phyloP scores from a whole-genome alignment of 192 early-diverging fungal genomes.

The Linderina pennispora region DNA sequence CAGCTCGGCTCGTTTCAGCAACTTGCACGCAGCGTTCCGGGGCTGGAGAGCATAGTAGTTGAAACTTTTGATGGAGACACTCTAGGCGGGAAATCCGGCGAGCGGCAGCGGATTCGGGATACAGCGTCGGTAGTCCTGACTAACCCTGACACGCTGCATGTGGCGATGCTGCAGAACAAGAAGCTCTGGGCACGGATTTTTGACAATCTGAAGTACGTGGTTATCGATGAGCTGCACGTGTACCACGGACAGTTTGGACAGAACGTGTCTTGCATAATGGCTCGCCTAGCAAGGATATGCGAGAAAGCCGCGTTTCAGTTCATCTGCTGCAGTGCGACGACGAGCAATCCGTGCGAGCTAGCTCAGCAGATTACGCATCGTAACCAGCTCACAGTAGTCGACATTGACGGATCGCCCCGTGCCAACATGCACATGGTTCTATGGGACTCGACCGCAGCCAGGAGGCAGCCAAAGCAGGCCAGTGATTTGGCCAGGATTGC shows the following conservation, averaged over 20 bases:
- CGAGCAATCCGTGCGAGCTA: slow-evolving; percentile 48
- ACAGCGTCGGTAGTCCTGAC: slow-evolving; percentile 62
- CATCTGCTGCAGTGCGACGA: slow-evolving; percentile 70
- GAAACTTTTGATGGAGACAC: slow-evolving; percentile 63
- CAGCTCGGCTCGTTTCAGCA: slow-evolving; percentile 51
- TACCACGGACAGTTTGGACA: slow-evolving; percentile 64
- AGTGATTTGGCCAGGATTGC: slow-evolving; percentile 31
- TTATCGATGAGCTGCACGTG: slow-evolving; percentile 74
- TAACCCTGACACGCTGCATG: slow-evolving; percentile 79
- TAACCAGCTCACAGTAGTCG: neutral
- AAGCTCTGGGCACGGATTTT: slow-evolving; percentile 56
- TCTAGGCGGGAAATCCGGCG: slow-evolving; percentile 1
- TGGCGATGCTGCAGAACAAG: slow-evolving; percentile 56
- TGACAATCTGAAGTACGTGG: slow-evolving; percentile 49
- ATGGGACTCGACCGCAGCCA: slow-evolving; percentile 4
- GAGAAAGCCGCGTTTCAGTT: slow-evolving; percentile 38
- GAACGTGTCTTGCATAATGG: slow-evolving; percentile 58
- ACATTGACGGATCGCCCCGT: slow-evolving; percentile 17
- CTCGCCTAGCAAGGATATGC: slow-evolving; percentile 57
- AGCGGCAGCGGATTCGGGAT: slow-evolving; percentile 47
- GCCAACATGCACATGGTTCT: slow-evolving; percentile 10
- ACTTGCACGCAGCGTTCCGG: slow-evolving; percentile 19
- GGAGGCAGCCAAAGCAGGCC: neutral
- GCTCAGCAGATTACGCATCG: slow-evolving; percentile 8
- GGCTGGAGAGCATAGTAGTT: slow-evolving; percentile 5